Percentiles rank a stretch among this genome's conserved stretches.
phyloP scores from a whole-genome alignment of 148 eudicot genomes.

The Fallopia convolvulus region DNA sequence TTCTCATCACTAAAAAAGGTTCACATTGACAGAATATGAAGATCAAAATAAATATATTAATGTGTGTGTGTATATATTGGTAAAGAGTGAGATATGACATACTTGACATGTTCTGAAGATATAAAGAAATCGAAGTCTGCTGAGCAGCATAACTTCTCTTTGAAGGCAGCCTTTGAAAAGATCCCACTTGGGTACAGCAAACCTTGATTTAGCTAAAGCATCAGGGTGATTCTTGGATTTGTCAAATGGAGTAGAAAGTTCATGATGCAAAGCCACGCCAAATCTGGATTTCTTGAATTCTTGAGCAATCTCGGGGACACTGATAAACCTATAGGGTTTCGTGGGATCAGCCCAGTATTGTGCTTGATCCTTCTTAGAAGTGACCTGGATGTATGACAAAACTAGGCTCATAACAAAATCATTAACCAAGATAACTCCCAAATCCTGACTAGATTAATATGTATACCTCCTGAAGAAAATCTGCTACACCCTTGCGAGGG shows the following conservation, averaged over 20 bases:
- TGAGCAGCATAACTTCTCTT: constrained; percentile 62
- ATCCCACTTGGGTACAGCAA: constrained; percentile 52
- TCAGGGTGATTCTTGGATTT: constrained; percentile 45
- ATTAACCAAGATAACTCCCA: not conserved
- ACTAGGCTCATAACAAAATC: not conserved
- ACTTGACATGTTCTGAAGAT: constrained; percentile 80
- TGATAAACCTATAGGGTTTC: constrained; percentile 55
- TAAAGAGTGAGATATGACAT: constrained; percentile 8
- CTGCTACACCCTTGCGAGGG: constrained; percentile 78
- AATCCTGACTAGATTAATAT: not conserved
- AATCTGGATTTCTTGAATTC: constrained; percentile 55
- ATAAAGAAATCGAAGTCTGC: constrained; percentile 67
- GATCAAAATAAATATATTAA: no score
- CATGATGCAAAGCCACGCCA: constrained; percentile 41
- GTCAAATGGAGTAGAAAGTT: constrained; percentile 46
- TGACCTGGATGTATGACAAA: constrained; percentile 41
- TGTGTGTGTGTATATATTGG: no score
- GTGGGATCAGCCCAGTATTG: constrained; percentile 88
- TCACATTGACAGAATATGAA: not conserved
- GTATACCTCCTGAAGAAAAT: constrained; percentile 85
- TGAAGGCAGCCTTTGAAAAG: constrained; percentile 59
- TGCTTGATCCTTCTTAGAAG: constrained; percentile 80
- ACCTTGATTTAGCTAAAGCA: constrained; percentile 47
- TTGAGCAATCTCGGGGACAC: constrained; percentile 62
- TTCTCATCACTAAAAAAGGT: not conserved